A percentile compares a stretch with the other conserved stretches of the same genome.
Conservation (phyloP, 2,329 filamentous ascomycete species). For the Fusarium torulosum region DNA sequence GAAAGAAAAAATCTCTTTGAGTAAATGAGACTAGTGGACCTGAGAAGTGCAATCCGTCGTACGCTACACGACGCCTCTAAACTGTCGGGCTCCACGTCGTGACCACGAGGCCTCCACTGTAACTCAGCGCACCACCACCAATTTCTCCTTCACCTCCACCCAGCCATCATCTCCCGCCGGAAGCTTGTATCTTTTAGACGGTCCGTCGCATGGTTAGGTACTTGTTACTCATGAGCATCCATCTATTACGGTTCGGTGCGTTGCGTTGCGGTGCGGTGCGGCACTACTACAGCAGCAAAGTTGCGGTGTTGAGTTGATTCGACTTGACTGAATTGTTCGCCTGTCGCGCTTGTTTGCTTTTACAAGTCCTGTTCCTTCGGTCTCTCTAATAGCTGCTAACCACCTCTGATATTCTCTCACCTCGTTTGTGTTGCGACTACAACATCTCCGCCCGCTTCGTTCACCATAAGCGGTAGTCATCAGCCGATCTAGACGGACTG, state of each 20-base stretch:
- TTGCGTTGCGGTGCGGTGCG: not conserved
- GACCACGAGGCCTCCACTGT: conserved; percentile 42
- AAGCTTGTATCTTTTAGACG: conserved; percentile 30
- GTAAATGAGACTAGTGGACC: conserved; percentile 33
- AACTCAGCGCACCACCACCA: conserved; percentile 37
- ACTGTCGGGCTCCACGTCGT: conserved; percentile 42
- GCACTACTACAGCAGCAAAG: conserved; percentile 13
- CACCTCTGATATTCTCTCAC: conserved; percentile 11
- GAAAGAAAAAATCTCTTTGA: conserved; percentile 28
- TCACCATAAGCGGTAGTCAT: conserved; percentile 38
- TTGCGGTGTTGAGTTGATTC: conserved; percentile 46
- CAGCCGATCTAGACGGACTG: conserved; percentile 18
- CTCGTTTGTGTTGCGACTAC: conserved; percentile 19
- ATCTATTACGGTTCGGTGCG: conserved; percentile 13
- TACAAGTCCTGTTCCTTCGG: not conserved
- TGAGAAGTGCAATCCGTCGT: conserved; percentile 26
- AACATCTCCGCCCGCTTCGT: conserved; percentile 27
- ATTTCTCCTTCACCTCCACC: conserved; percentile 25
- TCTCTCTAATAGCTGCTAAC: too few species aligned
- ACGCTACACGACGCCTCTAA: conserved; percentile 44
- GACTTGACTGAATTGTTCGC: conserved; percentile 39
- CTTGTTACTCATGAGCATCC: conserved; percentile 29
- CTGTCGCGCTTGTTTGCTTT: conserved; percentile 46
- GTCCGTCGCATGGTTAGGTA: conserved; percentile 29
- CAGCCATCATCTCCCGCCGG: conserved; percentile 30